Evolutionary conservation across 1,139 yeast species (phyloP), one percentile per base, ranked within the genome.

Genomic region (Yamadazyma pseudoaaseri): DNA sequence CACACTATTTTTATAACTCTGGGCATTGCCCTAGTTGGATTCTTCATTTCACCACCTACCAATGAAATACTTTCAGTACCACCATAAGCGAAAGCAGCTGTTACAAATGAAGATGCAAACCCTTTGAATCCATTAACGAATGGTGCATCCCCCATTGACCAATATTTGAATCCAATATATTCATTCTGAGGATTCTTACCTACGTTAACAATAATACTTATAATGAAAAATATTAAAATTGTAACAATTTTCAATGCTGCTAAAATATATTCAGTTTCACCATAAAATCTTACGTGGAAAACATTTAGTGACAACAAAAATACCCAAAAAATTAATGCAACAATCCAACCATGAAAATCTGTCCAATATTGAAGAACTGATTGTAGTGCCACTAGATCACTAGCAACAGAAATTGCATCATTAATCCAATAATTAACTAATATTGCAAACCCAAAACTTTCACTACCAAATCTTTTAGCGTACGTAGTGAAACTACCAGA

Each of bases 1-100:
- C 81, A 79, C 5, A 79, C 83, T 3, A 78, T 72, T 41, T 67
- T 71, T 34, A 80, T 70, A 18, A 79, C 77, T 41, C 68, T 70
- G 16, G 82, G 84, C 47, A 81, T 76, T 22, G 72, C 69, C 43
- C 72, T 64, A 2, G 65, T 55, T 1, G 87, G 87, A 48, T 77
- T 76, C 41, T 65, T 64, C 23, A 81, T 73, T 55, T 81, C 86
- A 20, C 83, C 87, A 6, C 83, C 81, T 3, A 86, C 78, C 42
- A 81, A 65, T 13, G 82, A 74, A 33, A 81, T 72, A 6, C 78
- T 65, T 52, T 81, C 87, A 3, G 81, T 72, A 29, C 87, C 86
- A 43, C 86, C 86, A 48, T 72, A 79, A 5, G 86, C 81, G 54
- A 78, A 80, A 17, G 82, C 67, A 2, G 87, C 83, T 14, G 83